Conservation (phyloP, 495 filamentous ascomycete species). For the Trypethelium eluteriae region DNA sequence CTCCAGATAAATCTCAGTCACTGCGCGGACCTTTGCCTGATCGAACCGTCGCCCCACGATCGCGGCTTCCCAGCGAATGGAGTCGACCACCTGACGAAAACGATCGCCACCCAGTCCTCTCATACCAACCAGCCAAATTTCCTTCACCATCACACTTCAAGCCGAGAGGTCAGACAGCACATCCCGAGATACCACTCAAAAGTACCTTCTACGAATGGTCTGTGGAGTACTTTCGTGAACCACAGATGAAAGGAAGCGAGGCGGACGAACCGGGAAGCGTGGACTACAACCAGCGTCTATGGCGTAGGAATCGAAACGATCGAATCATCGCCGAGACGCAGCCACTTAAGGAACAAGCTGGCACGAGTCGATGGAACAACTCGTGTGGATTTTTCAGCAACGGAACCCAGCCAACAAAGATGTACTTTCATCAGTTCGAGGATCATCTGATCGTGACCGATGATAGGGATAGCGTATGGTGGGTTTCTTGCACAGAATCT, state of each 20-base stretch:
- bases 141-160: conserved; percentile 68
- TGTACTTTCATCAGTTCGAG: conserved; percentile 98
- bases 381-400: conserved; percentile 74
- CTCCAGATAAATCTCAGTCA: conserved; percentile 24
- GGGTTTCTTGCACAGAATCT: conserved; percentile 24
- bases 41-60: conserved; percentile 36
- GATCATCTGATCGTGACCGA: conserved; percentile 91
- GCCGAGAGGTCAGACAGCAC: conserved; percentile 47
- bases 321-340: conserved; percentile 85
- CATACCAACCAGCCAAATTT: conserved; percentile 65
- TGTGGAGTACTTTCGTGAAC: conserved; percentile 96
- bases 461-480: conserved; percentile 76
- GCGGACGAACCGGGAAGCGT: conserved; percentile 92
- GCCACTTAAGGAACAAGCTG: conserved; percentile 78
- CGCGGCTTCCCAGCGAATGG: conserved; percentile 62
- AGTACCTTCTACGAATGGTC: conserved; percentile 92
- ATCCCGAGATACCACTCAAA: conserved; percentile 60
- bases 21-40: conserved; percentile 23
- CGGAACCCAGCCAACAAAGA: conserved; percentile 73
- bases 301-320: conserved; percentile 89
- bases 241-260: conserved; percentile 94
- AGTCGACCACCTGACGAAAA: conserved; percentile 69
- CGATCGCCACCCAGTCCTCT: conserved; percentile 59
- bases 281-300: conserved; percentile 94
- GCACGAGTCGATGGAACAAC: conserved; percentile 75